Evolutionary conservation across 2,329 filamentous ascomycete genomes (phyloP), one percentile per base, ranked within the genome.

Genomic region (Colletotrichum orchidophilum): DNA sequence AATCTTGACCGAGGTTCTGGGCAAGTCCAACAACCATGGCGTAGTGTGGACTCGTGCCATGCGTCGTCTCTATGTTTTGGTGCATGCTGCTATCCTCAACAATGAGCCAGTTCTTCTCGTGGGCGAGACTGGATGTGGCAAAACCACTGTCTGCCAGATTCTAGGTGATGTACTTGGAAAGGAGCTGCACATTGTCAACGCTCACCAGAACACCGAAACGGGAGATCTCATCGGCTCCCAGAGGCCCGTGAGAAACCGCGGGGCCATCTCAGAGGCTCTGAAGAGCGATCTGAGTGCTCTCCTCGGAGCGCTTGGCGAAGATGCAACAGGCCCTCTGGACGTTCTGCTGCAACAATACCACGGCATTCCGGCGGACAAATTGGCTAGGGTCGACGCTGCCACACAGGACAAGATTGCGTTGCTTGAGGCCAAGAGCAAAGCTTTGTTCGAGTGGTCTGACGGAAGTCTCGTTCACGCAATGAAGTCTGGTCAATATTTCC

Each of bases 121-220:
- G 13, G 96, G 96, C 73, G 97, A 99, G 80, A 99, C 96, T 21
- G 96, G 96, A 6, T 98, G 96, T 77, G 96, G 97, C 72, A 99
- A 99, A 83, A 99, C 96, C 0, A 98, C 96, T 2, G 93, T 99
- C 7, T 97, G 94, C 75, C 96, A 99, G 80, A 88, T 97, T 78
- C 87, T 98, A 63, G 95, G 96, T 3, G 93, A 97, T 77, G 92
- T 94, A 4, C 87, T 94, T 73, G 85, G 87, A 18, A 94, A 92
- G 76, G 86, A 93, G 73, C 84, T 99, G 49, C 91, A 95, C 75
- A 96, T 96, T 75, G 92, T 99, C 77, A 99, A 99, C 78, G 96
- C 97, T 3, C 97, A 99, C 81, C 96, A 98, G 75, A 99, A 99
- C 75, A 95, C 96, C 0, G 97, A 99, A 80, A 98, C 97, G 0